Conservation (phyloP, 2,329 filamentous ascomycete genomes). For the Allantophomopsis lycopodina region DNA sequence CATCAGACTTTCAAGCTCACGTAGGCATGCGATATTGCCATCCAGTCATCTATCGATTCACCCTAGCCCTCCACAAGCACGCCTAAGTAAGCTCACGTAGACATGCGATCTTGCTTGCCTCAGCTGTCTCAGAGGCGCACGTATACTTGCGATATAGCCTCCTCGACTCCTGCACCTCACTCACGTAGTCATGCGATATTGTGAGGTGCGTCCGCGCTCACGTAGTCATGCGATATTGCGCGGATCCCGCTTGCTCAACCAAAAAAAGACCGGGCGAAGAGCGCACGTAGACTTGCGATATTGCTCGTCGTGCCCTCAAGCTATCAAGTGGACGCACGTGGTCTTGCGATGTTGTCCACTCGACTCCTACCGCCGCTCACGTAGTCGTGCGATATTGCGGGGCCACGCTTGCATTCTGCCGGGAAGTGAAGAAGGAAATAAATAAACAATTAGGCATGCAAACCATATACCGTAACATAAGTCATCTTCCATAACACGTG, state of each 20-base stretch:
- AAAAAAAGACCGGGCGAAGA: not conserved
- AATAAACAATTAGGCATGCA: not conserved
- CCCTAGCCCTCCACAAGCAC: not conserved
- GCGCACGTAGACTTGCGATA: slow-evolving; percentile 1
- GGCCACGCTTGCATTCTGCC: no score
- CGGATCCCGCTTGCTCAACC: not conserved
- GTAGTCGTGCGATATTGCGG: slow-evolving; percentile 1
- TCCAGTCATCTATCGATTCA: not conserved
- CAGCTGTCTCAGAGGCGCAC: not conserved
- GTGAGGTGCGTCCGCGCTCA: not conserved
- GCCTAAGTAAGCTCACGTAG: not conserved
- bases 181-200: not conserved
- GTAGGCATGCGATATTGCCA: slow-evolving; percentile 1
- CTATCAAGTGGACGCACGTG: not conserved
- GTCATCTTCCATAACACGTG: not conserved
- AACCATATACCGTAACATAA: not conserved
- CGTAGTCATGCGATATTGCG: slow-evolving; percentile 1
- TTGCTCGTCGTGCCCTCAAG: not conserved
- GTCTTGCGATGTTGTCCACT: not conserved
- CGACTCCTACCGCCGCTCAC: not conserved
- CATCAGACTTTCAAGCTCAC: not conserved
- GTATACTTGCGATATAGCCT: not conserved
- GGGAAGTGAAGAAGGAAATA: no score
- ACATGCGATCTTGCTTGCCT: not conserved
- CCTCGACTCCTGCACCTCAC: not conserved